These are phyloP conservation scores for Pinus tabuliformis DNA, from an alignment of 75 land plant species.

Conservation along the genomic window DNA sequence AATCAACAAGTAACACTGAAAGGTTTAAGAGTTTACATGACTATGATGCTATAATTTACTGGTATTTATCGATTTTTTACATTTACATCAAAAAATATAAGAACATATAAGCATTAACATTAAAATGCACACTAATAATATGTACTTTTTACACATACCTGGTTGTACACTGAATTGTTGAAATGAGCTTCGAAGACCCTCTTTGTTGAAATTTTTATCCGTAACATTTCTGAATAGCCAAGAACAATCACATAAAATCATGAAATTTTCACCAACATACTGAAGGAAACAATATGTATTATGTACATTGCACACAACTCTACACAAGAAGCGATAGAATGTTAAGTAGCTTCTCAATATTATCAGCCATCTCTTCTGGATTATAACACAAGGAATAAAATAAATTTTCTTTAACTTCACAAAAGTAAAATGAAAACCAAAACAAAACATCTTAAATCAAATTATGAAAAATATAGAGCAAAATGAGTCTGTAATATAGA, in stretches of 20 bases:
- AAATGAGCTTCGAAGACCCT: not conserved
- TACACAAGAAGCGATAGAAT: not conserved
- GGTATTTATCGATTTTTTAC: not conserved
- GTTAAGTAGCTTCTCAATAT: slow-evolving; percentile 4
- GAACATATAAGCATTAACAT: not conserved
- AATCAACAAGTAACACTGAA: not conserved
- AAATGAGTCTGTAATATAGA: not conserved
- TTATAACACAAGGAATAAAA: not conserved
- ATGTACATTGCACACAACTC: not conserved
- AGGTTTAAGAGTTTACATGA: not conserved
- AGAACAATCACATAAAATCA: not conserved
- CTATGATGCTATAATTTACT: not conserved
- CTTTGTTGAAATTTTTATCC: not conserved
- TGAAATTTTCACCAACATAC: not conserved
- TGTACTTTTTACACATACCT: not conserved
- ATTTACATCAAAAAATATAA: not conserved
- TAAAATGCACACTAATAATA: too few relatives aligned
- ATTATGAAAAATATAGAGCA: not conserved
- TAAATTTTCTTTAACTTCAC: not conserved
- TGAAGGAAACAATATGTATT: not conserved
- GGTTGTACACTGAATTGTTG: slow-evolving; percentile 3
- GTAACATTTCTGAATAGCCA: not conserved
- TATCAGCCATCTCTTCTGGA: not conserved
- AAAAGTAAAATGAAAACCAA: not conserved
- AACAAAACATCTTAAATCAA: not conserved